phyloP scores from a whole-genome alignment of 495 filamentous ascomycete genomes.

The Penicillium bialowiezense region DNA sequence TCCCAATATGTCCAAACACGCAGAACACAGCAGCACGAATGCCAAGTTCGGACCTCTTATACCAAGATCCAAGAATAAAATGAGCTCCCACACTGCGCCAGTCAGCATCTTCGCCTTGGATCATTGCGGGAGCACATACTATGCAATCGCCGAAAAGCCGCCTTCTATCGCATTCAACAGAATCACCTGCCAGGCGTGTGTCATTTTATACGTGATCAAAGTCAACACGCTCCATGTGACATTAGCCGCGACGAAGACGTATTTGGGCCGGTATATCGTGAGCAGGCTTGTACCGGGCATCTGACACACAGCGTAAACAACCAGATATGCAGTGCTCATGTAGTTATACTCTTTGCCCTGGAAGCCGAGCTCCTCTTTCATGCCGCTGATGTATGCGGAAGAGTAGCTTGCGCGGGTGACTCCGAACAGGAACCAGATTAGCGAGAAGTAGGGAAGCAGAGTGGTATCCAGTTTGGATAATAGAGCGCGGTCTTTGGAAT shows the following conservation, averaged over 20 bases:
- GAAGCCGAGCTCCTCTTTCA: conserved; percentile 34
- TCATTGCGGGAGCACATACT: conserved; percentile 23
- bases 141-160: conserved; percentile 35
- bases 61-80: conserved; percentile 31
- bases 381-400: conserved; percentile 38
- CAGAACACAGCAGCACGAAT: conserved; percentile 30
- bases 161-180: conserved; percentile 35
- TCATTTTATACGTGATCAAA: conserved; percentile 32
- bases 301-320: conserved; percentile 37
- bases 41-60: conserved; percentile 28
- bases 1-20: conserved; percentile 27
- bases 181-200: conserved; percentile 33
- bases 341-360: conserved; percentile 39
- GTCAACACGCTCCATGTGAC: conserved; percentile 33
- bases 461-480: conserved; percentile 31
- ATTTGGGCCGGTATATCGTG: conserved; percentile 30
- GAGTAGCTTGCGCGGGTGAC: conserved; percentile 37
- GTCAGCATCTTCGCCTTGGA: no score
- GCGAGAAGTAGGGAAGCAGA: conserved; percentile 33
- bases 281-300: conserved; percentile 35
- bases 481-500: conserved; percentile 26
- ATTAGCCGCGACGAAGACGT: conserved; percentile 35
- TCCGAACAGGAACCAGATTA: conserved; percentile 37
- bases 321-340: conserved; percentile 37
- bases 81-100: conserved; percentile 31